These are phyloP conservation scores for Stephania yunnanensis DNA, from an alignment of 164 flowering plant genomes.

Conservation along the genomic window DNA sequence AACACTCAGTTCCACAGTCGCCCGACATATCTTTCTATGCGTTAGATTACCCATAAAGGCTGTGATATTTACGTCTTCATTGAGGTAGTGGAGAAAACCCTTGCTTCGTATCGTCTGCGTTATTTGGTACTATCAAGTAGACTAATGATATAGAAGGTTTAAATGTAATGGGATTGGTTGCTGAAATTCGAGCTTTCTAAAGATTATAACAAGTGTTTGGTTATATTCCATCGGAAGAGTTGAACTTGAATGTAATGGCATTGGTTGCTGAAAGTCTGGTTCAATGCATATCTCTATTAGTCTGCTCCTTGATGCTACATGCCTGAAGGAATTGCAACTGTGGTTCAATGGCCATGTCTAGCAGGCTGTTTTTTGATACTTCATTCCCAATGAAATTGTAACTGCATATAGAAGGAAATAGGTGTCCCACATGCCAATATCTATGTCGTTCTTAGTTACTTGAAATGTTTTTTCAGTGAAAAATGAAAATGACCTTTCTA, in stretches of 20 bases:
- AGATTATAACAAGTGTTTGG: too few relatives aligned
- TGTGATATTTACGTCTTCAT: neutral
- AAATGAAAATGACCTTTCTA: neutral
- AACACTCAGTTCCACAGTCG: neutral
- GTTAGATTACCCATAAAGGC: neutral
- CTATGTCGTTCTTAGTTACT: neutral
- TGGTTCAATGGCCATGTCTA: too few relatives aligned
- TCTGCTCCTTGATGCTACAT: too few relatives aligned
- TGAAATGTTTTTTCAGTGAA: neutral
- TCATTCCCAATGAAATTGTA: neutral
- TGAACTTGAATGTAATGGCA: too few relatives aligned
- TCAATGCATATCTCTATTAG: too few relatives aligned
- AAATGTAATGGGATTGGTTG: too few relatives aligned
- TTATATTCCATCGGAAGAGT: too few relatives aligned
- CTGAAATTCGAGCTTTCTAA: too few relatives aligned
- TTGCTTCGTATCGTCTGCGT: neutral
- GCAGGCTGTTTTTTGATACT: neutral
- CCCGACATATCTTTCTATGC: neutral
- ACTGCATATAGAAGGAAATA: neutral
- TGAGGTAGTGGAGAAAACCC: neutral
- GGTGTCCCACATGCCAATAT: neutral
- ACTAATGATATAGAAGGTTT: too few relatives aligned
- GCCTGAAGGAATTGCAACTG: too few relatives aligned
- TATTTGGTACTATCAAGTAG: neutral
- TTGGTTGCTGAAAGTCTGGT: too few relatives aligned